Conservation (phyloP, 805 yeast species). For the Kazachstania psychrophila region DNA sequence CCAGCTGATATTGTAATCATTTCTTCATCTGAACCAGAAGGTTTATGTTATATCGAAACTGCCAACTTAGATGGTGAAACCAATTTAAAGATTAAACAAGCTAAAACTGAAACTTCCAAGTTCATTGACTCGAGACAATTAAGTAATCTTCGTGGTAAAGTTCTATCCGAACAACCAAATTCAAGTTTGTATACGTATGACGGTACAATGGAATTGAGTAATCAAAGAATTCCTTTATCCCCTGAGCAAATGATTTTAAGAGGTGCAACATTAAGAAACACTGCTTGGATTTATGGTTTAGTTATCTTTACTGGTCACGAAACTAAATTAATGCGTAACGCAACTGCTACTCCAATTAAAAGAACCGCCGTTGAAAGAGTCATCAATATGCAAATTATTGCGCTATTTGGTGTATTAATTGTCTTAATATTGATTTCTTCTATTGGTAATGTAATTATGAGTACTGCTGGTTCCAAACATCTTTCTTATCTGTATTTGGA, state of each 20-base stretch:
- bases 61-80: slow-evolving; percentile 98
- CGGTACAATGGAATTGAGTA: slow-evolving; percentile 60
- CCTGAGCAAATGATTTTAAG: slow-evolving; percentile 90
- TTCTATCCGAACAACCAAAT: slow-evolving; percentile 86
- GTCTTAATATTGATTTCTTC: slow-evolving; percentile 72
- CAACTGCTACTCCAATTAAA: slow-evolving; percentile 96
- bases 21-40: slow-evolving; percentile 96
- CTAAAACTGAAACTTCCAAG: slow-evolving; percentile 66
- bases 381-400: slow-evolving; percentile 85
- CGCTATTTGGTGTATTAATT: slow-evolving; percentile 72
- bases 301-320: slow-evolving; percentile 97
- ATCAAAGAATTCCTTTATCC: slow-evolving; percentile 54
- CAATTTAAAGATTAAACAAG: slow-evolving; percentile 87
- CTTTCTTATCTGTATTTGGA: slow-evolving; percentile 59
- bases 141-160: slow-evolving; percentile 43
- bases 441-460: slow-evolving; percentile 74
- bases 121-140: slow-evolving; percentile 58
- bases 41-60: slow-evolving; percentile 93
- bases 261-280: slow-evolving; percentile 92
- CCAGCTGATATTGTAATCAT: slow-evolving; percentile 87
- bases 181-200: slow-evolving; percentile 90
- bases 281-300: slow-evolving; percentile 90
- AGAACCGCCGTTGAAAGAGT: slow-evolving; percentile 94
- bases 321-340: slow-evolving; percentile 95
- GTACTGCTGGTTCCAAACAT: slow-evolving; percentile 38